Evolutionary conservation across 2,329 filamentous ascomycete genomes (phyloP).

Genomic region (Lecanicillium sp.): DNA sequence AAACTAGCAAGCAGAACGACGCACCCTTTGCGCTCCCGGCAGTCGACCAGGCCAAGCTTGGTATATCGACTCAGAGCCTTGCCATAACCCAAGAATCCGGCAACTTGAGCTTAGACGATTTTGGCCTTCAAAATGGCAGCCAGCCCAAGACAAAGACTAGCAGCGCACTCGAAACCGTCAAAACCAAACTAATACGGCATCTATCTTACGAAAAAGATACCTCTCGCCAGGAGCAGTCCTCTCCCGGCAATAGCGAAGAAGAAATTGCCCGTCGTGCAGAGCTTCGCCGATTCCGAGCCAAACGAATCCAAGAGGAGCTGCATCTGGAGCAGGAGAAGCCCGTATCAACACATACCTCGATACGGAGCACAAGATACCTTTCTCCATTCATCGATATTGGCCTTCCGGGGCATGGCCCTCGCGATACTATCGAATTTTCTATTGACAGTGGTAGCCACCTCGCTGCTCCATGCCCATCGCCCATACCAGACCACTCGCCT

Average conservation of each 20-base stretch:
- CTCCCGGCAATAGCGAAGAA: slow-evolving; percentile 43
- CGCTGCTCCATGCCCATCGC: slow-evolving; percentile 8
- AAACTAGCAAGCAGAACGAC: no score
- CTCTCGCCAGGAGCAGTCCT: slow-evolving; percentile 34
- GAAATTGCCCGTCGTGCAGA: slow-evolving; percentile 51
- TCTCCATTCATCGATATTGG: slow-evolving; percentile 24
- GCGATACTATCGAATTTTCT: slow-evolving; percentile 44
- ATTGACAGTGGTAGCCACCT: slow-evolving; percentile 18
- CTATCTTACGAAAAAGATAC: slow-evolving; percentile 39
- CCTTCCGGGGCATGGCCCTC: slow-evolving; percentile 34
- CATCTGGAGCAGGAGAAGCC: slow-evolving; percentile 39
- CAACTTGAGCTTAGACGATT: slow-evolving; percentile 32
- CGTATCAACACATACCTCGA: slow-evolving; percentile 24
- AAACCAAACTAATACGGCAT: slow-evolving; percentile 38
- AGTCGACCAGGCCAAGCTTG: no score
- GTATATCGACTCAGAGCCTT: background rate
- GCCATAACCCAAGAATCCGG: slow-evolving; percentile 18
- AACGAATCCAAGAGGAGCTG: slow-evolving; percentile 53
- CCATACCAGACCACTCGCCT: slow-evolving; percentile 15
- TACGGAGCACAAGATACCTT: slow-evolving; percentile 20
- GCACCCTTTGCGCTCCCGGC: background rate
- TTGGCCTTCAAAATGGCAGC: slow-evolving; percentile 33
- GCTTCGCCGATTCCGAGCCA: slow-evolving; percentile 47
- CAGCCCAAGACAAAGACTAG: slow-evolving; percentile 26
- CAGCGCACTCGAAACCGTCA: slow-evolving; percentile 39